A percentile compares a stretch with the other conserved stretches of the same genome.
Conservation (phyloP, 2,329 filamentous ascomycete genomes). For the Fusarium keratoplasticum region DNA sequence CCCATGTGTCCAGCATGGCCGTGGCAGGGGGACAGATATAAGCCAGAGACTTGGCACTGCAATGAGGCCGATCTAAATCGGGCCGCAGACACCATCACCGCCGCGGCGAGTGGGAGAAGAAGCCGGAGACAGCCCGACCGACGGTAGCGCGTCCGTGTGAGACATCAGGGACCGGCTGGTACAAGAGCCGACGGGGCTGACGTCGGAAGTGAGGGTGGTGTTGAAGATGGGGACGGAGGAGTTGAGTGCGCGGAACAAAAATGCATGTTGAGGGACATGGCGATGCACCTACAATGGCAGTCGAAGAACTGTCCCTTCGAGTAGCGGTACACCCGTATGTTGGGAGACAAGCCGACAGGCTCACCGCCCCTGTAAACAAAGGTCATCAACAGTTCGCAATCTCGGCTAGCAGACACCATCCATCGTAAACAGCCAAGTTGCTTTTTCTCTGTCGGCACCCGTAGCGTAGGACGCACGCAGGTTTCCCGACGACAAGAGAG, state of each 20-base stretch:
- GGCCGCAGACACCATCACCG: background rate
- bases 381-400: conserved; percentile 23
- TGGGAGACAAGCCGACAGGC: conserved; percentile 85
- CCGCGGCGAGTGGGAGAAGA: background rate
- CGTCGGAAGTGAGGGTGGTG: background rate
- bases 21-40: background rate
- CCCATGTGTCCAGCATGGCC: background rate
- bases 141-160: background rate
- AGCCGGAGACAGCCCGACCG: background rate
- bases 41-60: background rate
- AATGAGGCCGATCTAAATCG: background rate
- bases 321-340: conserved; percentile 92
- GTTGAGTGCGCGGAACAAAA: background rate
- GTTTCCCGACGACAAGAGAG: background rate
- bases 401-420: background rate
- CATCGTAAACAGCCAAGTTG: conserved; percentile 16
- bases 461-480: background rate
- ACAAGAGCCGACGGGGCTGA: background rate
- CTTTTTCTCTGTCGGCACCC: conserved; percentile 3
- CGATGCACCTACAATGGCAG: conserved; percentile 78
- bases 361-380: conserved; percentile 77
- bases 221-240: background rate
- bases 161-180: background rate
- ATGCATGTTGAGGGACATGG: background rate
- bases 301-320: conserved; percentile 89